Evolutionary conservation across 2,329 filamentous ascomycete species (phyloP), one percentile per base, ranked within the genome.

Genomic region (Penicillium sp.): DNA sequence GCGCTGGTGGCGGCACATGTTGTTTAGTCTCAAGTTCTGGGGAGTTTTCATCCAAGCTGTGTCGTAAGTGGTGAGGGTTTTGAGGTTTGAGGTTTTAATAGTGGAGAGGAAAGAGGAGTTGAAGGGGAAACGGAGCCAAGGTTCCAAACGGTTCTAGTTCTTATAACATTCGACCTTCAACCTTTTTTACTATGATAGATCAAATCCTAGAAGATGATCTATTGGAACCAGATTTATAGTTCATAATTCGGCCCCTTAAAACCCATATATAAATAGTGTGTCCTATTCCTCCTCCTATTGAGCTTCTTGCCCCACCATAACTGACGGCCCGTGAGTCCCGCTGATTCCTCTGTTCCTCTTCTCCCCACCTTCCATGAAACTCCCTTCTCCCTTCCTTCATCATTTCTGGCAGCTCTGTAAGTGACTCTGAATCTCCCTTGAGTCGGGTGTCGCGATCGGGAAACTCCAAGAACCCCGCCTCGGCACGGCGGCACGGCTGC

Each of bases 1-100:
- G 60, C 61, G 63, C 63, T 63, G 63, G 57, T 59, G 59, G 49
- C 49, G 15, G 31, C 29, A 15, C 29, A 31, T 31, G 29, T 6
- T 12, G 29, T 31, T 31, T 31, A 37, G 33, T 37, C 15, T 35
- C 31, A 35, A 27, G 31, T 37, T 5, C 9, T 27, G 2, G 9
- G 9, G 4, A 6, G 31, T 7, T 18, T 18, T 9, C 6, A 9
- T 8, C 15, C 15, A 1, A 37, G 33, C n/a, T 37, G n/a, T 25
- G 42, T 22, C n/a, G 33, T 37, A 37, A 8, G 33, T 37, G 15
- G 31, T 35, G 15, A n/a, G 6, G 6, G 31, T 6, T n/a, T 18
- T 1, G 8, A 18, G n/a, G n/a, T 37, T 18, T 37, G 33, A 15
- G 11, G 22, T n/a, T 23, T n/a, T 23, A 5, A 14, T 25, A 26